phyloP scores from a whole-genome alignment of 371 early-diverging fungal species.

The Thermomucor indicae-seudaticae region DNA sequence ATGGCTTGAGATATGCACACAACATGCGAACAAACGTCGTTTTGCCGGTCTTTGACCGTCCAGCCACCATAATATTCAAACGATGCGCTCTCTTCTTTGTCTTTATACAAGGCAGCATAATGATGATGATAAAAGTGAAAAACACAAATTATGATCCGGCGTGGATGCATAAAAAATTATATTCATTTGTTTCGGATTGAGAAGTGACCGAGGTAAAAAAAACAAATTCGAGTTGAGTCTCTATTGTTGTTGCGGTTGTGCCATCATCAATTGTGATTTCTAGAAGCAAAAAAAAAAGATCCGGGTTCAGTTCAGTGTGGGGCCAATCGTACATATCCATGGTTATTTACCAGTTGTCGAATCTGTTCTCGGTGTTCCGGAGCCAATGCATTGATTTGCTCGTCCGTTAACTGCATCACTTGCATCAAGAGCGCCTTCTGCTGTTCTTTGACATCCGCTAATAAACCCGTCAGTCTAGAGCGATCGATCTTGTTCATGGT shows the following conservation, averaged over 20 bases:
- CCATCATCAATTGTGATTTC: conserved; percentile 4
- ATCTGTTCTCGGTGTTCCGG: conserved; percentile 51
- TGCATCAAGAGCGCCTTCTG: conserved; percentile 51
- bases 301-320: no score
- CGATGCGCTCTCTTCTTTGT: conserved; percentile 31
- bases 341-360: conserved; percentile 44
- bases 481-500: no score
- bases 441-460: conserved; percentile 36
- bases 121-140: no score
- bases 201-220: neutral
- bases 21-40: conserved; percentile 79
- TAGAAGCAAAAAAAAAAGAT: neutral
- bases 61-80: conserved; percentile 68
- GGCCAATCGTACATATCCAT: no score
- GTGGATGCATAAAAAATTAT: neutral
- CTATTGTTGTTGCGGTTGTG: conserved; percentile 1
- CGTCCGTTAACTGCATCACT: conserved; percentile 49
- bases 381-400: conserved; percentile 50
- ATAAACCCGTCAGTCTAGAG: no score
- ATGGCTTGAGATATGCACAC: conserved; percentile 52
- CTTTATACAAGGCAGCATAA: no score
- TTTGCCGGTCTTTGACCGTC: conserved; percentile 71
- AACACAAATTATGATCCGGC: no score
- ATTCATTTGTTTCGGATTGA: neutral
- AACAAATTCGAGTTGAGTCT: no score